phyloP scores from a whole-genome alignment of 2,329 filamentous ascomycete species.

The Cercospora sp. region DNA sequence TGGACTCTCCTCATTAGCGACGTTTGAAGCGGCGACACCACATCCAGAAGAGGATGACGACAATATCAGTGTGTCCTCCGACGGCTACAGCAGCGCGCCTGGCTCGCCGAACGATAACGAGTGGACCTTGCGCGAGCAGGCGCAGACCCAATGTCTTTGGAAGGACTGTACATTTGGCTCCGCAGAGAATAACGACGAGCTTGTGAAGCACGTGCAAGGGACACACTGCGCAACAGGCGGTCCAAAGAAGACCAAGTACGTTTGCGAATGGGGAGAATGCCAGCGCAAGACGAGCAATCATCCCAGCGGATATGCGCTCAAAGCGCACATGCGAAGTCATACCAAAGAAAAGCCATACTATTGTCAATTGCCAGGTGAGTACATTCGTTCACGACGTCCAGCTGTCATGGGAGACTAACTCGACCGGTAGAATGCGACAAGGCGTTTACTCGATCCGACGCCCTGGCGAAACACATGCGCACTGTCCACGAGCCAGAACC shows the following conservation, averaged over 20 bases:
- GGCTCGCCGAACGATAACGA: slow-evolving; percentile 52
- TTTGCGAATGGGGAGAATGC: slow-evolving; percentile 96
- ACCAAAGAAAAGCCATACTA: slow-evolving; percentile 98
- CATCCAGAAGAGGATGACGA: slow-evolving; percentile 54
- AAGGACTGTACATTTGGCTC: slow-evolving; percentile 53
- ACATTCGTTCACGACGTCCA: background rate
- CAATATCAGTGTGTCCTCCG: slow-evolving; percentile 67
- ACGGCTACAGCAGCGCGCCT: slow-evolving; percentile 77
- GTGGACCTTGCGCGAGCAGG: slow-evolving; percentile 46
- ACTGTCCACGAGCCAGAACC: slow-evolving; percentile 98
- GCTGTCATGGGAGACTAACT: slow-evolving; percentile 18
- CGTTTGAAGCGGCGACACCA: slow-evolving; percentile 31
- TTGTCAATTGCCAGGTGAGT: slow-evolving; percentile 84
- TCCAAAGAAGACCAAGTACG: slow-evolving; percentile 90
- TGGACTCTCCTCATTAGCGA: slow-evolving; percentile 28
- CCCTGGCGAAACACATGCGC: slow-evolving; percentile 96
- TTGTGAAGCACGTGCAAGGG: slow-evolving; percentile 65
- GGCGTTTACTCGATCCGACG: slow-evolving; percentile 93
- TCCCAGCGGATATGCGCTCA: slow-evolving; percentile 91
- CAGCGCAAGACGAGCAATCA: slow-evolving; percentile 84
- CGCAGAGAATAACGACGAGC: slow-evolving; percentile 53
- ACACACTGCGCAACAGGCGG: slow-evolving; percentile 74
- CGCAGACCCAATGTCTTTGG: slow-evolving; percentile 52
- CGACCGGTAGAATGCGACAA: slow-evolving; percentile 79
- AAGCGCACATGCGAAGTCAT: slow-evolving; percentile 96